These are phyloP conservation scores for Penicillium occitanis DNA, from an alignment of 2,329 filamentous ascomycete species.

Conservation along the genomic window DNA sequence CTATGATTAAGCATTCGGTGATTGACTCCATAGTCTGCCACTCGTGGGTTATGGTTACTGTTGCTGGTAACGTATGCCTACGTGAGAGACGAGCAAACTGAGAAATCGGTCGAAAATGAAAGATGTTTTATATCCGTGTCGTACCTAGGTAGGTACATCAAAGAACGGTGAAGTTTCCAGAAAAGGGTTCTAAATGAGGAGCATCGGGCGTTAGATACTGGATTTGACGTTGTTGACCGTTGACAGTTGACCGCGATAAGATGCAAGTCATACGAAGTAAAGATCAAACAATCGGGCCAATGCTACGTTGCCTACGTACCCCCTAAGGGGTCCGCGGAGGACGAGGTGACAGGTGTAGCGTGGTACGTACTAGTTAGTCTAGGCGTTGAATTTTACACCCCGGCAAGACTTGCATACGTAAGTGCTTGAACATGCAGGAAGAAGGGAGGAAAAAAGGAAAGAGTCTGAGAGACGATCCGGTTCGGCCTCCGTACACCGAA, in stretches of 20 bases:
- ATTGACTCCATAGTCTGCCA: neutral
- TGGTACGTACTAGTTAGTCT: neutral
- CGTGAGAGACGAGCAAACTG: neutral
- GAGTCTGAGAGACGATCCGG: neutral
- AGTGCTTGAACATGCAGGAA: neutral
- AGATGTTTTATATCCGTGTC: neutral
- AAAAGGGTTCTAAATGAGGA: neutral
- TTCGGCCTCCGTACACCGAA: conserved; percentile 1
- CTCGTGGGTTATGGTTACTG: neutral
- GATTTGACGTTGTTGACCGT: neutral
- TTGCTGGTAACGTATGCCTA: neutral
- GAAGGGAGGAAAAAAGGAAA: neutral
- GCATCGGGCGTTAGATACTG: neutral
- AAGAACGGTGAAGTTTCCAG: neutral
- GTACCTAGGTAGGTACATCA: neutral
- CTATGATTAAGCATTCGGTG: neutral
- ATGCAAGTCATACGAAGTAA: neutral
- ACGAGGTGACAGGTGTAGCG: neutral
- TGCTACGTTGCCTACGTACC: neutral
- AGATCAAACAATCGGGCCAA: neutral
- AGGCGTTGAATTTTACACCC: neutral
- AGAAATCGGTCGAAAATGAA: neutral
- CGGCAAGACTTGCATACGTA: neutral
- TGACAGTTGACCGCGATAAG: neutral
- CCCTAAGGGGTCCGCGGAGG: neutral